Percentiles rank a stretch among this genome's conserved stretches.
phyloP scores from a whole-genome alignment of 2,329 filamentous ascomycete species.

The Penicillium sp. region DNA sequence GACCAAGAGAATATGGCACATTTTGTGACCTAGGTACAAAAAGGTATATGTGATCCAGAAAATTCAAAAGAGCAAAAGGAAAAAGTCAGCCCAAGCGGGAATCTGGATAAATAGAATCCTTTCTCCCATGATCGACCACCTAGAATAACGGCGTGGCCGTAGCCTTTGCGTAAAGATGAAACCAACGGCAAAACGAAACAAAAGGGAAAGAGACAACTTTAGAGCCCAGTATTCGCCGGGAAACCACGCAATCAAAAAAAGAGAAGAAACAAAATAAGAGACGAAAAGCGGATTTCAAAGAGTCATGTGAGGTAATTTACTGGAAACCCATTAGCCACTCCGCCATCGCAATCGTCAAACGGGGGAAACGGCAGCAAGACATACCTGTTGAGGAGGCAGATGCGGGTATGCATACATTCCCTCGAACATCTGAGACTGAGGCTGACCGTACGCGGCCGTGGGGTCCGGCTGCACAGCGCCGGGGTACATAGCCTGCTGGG shows the following conservation, averaged over 20 bases:
- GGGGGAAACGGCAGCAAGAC: constrained; percentile 29
- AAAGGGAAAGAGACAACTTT: constrained; percentile 6
- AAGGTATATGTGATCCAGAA: constrained; percentile 8
- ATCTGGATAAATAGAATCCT: background rate
- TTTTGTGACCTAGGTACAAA: constrained; percentile 13
- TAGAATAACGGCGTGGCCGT: background rate
- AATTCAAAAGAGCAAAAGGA: too few species aligned
- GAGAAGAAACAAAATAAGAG: constrained; percentile 1
- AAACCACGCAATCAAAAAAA: constrained; percentile 13
- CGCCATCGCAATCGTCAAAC: too few species aligned
- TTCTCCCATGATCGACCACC: background rate
- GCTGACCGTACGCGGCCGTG: constrained; percentile 73
- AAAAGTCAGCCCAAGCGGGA: constrained; percentile 2
- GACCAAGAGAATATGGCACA: background rate
- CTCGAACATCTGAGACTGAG: constrained; percentile 77
- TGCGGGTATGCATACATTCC: constrained; percentile 82
- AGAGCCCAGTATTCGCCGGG: constrained; percentile 23
- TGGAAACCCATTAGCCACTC: background rate
- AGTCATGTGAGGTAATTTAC: background rate
- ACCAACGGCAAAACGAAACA: constrained; percentile 4
- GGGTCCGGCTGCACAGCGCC: constrained; percentile 76
- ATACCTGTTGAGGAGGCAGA: constrained; percentile 82
- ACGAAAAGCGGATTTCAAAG: background rate
- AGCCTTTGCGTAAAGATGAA: constrained; percentile 8
- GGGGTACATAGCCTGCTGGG: constrained; percentile 78